phyloP scores from a whole-genome alignment of 495 filamentous ascomycete species.

The Xylaria palmicola region DNA sequence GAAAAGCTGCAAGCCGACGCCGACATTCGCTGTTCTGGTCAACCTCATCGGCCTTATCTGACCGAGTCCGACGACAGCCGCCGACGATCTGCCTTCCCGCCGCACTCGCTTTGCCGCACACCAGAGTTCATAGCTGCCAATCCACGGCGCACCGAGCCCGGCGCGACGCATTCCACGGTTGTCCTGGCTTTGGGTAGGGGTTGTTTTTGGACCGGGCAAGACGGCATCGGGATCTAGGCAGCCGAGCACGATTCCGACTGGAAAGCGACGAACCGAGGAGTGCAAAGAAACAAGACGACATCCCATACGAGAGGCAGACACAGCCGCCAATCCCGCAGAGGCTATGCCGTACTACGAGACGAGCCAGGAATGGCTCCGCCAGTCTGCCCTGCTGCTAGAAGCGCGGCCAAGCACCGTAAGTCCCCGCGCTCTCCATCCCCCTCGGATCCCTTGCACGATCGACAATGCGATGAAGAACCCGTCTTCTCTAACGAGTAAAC shows the following conservation, averaged over 20 bases:
- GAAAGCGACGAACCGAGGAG: neutral
- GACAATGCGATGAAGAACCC: no score
- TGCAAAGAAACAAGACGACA: neutral
- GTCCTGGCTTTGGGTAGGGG: neutral
- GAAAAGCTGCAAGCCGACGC: neutral
- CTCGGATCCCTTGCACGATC: neutral
- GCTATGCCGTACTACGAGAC: slow-evolving; percentile 54
- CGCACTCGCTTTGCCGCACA: neutral
- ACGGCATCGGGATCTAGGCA: neutral
- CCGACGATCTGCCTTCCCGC: neutral
- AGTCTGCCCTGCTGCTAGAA: slow-evolving; percentile 48
- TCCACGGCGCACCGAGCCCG: neutral
- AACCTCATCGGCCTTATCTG: no score
- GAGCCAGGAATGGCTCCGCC: slow-evolving; percentile 54
- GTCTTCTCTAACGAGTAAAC: slow-evolving; percentile 4
- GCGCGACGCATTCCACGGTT: neutral
- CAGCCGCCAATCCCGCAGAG: neutral
- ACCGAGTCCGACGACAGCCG: neutral
- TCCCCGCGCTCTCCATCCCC: slow-evolving; percentile 2
- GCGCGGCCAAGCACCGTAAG: slow-evolving; percentile 48
- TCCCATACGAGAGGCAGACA: neutral
- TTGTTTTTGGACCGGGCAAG: neutral
- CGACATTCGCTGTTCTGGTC: neutral
- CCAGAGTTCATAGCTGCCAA: neutral
- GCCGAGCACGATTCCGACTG: no score